Base-by-base conservation (phyloP, 306 rosid species). In the Dryas drummondii region DNA sequence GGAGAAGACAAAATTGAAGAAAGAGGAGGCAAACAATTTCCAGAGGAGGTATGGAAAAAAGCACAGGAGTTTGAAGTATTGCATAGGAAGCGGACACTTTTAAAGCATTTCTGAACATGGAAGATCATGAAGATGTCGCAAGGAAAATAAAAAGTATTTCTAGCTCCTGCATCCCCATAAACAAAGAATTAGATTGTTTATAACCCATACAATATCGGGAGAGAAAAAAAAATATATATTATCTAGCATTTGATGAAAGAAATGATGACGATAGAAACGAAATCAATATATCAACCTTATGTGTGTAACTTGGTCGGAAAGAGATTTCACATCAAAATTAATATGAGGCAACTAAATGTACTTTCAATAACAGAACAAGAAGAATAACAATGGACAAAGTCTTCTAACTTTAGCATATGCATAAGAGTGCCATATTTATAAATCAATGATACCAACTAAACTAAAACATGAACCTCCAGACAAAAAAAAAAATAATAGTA, bases 1-100 rank as follows among this genome's bases (percentile, higher is more conserved):
- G 72, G 77, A 56, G 84, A 81, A 69, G 74, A 64, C 7, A 37
- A 77, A 41, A 48, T 61, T 53, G 78, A 54, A 48, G 82, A 73
- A 3, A 80, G 63, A 42, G 76, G 70, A 9, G 4, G 52, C 70
- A 55, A 75, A 15, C 44, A 75, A 49, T 55, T 22, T 60, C 51
- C 72, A 66, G 76, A 57, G 64, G 57, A 79, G 53, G 71, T 79
- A 55, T 64, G 64, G 50, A 78, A 69, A 66, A 72, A 42, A 48
- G 71, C 70, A 47, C 59, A 58, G 44, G 78, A 57, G 53, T 66
- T 54, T 53, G 79, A 72, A 46, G 58, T 76, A 90, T 15, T 45
- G 4, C 61, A 7, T 26, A 49, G 55, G 8, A 81, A 77, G 40
- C n/a, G 17, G 37, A 11, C 4, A 9, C 73, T 69, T 40, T 16